A percentile compares a stretch with the other conserved stretches of the same genome.
phyloP scores from a whole-genome alignment of 345 rosid genomes.

The Gossypium sturtianum region DNA sequence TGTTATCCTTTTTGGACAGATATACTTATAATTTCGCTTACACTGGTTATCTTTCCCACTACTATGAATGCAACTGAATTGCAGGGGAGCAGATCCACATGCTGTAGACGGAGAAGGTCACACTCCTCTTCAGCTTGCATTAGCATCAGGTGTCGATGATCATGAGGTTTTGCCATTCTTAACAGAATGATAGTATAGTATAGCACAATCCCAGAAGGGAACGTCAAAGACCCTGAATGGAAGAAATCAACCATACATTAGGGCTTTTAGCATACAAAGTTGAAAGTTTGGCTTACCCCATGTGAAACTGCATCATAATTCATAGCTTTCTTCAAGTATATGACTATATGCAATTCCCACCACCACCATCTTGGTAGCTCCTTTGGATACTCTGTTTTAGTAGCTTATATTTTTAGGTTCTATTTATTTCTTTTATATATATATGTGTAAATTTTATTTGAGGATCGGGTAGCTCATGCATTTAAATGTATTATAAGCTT shows the following conservation, averaged over 20 bases:
- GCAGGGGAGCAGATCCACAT: conserved; percentile 67
- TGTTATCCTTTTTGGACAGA: neutral
- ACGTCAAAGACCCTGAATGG: neutral
- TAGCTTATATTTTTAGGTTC: neutral
- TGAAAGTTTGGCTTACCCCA: neutral
- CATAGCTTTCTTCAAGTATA: neutral
- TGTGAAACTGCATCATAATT: neutral
- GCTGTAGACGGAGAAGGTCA: conserved; percentile 38
- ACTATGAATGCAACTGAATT: conserved; percentile 8
- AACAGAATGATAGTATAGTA: conserved; percentile 23
- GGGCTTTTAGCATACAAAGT: neutral
- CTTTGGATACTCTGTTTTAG: neutral
- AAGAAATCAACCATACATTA: neutral
- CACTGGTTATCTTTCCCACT: neutral
- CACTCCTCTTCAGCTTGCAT: conserved; percentile 38
- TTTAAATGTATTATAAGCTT: neutral
- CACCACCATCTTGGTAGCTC: neutral
- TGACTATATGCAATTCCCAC: neutral
- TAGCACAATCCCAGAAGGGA: neutral
- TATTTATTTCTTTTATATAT: neutral
- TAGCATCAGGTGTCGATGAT: conserved; percentile 37
- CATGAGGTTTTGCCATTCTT: conserved; percentile 39
- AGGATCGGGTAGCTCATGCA: neutral
- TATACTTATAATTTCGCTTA: neutral
- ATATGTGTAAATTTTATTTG: neutral